Conservation (phyloP, 371 early-diverging fungal genomes). For the Apophysomyces elegans region DNA sequence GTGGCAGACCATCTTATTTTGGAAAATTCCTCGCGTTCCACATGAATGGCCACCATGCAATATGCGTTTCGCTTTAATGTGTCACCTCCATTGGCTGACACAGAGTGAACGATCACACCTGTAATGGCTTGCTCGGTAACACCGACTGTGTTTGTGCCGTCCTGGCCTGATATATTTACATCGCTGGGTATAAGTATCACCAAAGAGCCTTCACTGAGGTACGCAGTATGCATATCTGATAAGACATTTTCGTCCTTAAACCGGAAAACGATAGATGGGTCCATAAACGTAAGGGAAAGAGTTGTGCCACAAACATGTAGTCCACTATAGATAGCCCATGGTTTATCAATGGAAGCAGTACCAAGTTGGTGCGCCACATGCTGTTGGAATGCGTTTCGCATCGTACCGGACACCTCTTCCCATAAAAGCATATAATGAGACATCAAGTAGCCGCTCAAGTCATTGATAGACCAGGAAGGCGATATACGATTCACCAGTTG, state of each 20-base stretch:
- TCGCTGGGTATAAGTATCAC: conserved; percentile 13
- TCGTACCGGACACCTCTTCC: conserved; percentile 32
- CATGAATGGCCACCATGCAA: conserved; percentile 27
- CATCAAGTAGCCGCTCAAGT: conserved; percentile 25
- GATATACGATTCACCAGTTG: conserved; percentile 12
- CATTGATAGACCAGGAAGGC: conserved; percentile 21
- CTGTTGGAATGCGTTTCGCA: conserved; percentile 18
- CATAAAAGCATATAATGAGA: conserved; percentile 35
- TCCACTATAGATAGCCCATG: conserved; percentile 5
- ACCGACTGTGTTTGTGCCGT: background rate
- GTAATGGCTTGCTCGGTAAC: background rate
- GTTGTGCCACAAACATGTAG: conserved; percentile 13
- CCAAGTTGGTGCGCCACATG: background rate
- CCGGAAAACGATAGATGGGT: conserved; percentile 20
- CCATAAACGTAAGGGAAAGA: conserved; percentile 9
- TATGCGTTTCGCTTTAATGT: background rate
- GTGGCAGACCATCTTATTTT: conserved; percentile 19
- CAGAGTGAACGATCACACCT: conserved; percentile 5
- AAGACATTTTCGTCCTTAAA: background rate
- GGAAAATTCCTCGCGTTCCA: conserved; percentile 14
- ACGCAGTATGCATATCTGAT: background rate
- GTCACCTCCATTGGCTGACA: background rate
- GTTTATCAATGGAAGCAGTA: background rate
- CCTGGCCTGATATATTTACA: background rate
- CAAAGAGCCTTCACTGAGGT: background rate